Base-by-base conservation (phyloP, 768 basidiomycete species). In the Termitomyces sp. region DNA sequence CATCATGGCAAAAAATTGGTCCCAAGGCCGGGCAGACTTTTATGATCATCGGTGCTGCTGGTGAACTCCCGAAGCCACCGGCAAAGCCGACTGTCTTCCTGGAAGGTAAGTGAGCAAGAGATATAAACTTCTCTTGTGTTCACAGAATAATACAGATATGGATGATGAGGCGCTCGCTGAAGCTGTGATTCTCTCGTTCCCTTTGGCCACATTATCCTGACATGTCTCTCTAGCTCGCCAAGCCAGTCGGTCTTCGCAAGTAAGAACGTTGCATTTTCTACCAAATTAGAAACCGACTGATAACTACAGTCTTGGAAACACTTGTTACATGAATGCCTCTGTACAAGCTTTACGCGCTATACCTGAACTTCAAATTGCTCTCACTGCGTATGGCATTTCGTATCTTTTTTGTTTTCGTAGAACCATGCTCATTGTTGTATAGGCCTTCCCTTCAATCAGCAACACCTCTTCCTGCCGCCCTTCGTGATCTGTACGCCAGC, bases 321-420 rank as follows among this genome's bases (percentile, higher is more conserved):
- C 95, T 0, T 98, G 96, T 66, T 99, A 99, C 73, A 93, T 98
- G 88, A 98, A 96, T 67, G 85, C 97, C 1, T 93, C 91, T 2
- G 76, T 98, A 1, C 97, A 99, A 74, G 87, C 90, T n/a, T 80
- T 99, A 59, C 89, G 93, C 23, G 85, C 91, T 3, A 88, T 99
- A 49, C 94, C 95, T 2, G 94, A 97, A 63, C 80, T 99, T 5
- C 87, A 89, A 65, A 68, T 77, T 1, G 89, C 91, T 0, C 77
- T 98, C 21, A 70, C 70, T 64, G 71, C 73, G 83, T 88, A 66
- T 61, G 82, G 70, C 25, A n/a, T 28, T 12, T 34, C 23, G 47
- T 25, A 25, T 27, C 19, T 23, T 45, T 41, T 39, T 25, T n/a
- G 17, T 32, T 41, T 19, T n/a, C 35, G 32, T 4, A 37, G 48